A percentile compares a stretch with the other conserved stretches of the same genome.
phyloP scores from a whole-genome alignment of 805 yeast species.

The Lipomyces mesembrius region DNA sequence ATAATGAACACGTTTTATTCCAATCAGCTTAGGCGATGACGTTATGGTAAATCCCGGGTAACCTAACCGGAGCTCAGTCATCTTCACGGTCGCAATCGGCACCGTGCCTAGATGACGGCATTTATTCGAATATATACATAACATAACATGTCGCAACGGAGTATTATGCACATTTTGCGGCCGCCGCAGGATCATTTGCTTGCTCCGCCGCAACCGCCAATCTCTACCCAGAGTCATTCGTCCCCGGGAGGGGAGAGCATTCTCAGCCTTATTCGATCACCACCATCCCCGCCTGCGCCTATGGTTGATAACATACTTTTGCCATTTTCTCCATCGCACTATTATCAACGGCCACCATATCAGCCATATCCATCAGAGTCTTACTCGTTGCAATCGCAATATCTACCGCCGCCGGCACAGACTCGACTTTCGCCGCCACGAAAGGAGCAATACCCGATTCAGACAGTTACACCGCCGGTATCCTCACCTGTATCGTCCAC shows the following conservation, averaged over 20 bases:
- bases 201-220: not conserved
- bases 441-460: not conserved
- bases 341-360: conserved; percentile 2
- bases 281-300: not conserved
- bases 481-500: not conserved
- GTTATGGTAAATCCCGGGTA: no score
- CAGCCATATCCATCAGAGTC: conserved; percentile 2
- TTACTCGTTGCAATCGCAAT: conserved; percentile 4
- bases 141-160: conserved; percentile 6
- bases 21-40: no score
- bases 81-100: no score
- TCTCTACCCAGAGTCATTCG: not conserved
- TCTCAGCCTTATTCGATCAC: not conserved
- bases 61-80: no score
- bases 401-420: conserved; percentile 3
- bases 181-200: not conserved
- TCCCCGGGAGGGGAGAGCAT: not conserved
- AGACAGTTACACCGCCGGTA: conserved; percentile 1
- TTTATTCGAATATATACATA: not conserved
- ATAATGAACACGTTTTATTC: no score
- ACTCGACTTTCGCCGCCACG: conserved; percentile 4
- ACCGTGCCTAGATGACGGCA: not conserved
- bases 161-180: conserved; percentile 25
- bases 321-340: not conserved
- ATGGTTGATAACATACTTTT: conserved; percentile 1